Evolutionary conservation across 2,329 filamentous ascomycete species (phyloP).

Genomic region (Penicillium paneum): DNA sequence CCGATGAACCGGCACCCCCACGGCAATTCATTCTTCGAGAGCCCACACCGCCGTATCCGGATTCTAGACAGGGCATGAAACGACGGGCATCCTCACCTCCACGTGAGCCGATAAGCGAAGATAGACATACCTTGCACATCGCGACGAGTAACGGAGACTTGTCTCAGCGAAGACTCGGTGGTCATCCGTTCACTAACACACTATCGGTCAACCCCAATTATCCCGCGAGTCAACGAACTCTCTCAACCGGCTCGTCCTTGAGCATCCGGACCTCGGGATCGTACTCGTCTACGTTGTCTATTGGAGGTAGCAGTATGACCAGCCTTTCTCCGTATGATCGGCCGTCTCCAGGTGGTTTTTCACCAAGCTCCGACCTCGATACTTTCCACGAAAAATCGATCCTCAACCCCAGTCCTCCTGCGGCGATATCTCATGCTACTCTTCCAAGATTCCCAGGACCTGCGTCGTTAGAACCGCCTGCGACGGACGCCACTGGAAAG

Average conservation of each 20-base stretch:
- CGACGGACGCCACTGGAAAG: constrained; percentile 44
- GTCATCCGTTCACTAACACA: constrained; percentile 54
- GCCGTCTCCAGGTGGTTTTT: constrained; percentile 59
- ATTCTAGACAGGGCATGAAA: constrained; percentile 57
- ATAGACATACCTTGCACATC: constrained; percentile 34
- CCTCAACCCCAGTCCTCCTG: constrained; percentile 46
- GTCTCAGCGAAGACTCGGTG: constrained; percentile 53
- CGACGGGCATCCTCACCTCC: constrained; percentile 64
- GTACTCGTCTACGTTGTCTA: constrained; percentile 61
- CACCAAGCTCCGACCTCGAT: constrained; percentile 56
- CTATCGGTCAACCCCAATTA: constrained; percentile 55
- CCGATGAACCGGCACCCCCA: constrained; percentile 37
- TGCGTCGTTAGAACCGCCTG: constrained; percentile 39
- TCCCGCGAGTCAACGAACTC: constrained; percentile 57
- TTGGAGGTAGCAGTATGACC: constrained; percentile 61
- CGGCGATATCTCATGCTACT: constrained; percentile 39
- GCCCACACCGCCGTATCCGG: constrained; percentile 37
- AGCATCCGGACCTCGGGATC: constrained; percentile 58
- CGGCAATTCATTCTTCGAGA: constrained; percentile 41
- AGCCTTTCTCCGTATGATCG: constrained; percentile 62
- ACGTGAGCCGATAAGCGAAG: constrained; percentile 47
- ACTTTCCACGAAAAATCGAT: constrained; percentile 53
- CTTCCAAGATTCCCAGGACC: constrained; percentile 37
- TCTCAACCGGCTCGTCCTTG: constrained; percentile 64
- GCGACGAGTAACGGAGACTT: constrained; percentile 49